phyloP scores from a whole-genome alignment of 495 filamentous ascomycete species.

The Penicillium atrosanguineum region DNA sequence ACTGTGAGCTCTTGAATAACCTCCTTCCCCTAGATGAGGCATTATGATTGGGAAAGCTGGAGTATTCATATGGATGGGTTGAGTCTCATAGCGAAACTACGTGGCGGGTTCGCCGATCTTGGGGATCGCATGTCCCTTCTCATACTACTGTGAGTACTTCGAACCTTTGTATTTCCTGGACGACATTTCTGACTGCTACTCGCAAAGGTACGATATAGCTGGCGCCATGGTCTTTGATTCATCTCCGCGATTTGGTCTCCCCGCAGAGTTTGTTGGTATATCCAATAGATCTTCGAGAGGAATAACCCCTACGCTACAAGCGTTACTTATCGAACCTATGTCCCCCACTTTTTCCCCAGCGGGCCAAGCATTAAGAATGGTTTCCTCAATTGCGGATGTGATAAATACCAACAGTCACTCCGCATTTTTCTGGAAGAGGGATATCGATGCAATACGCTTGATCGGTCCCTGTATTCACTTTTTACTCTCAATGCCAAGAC shows the following conservation, averaged over 20 bases:
- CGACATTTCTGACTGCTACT: background rate
- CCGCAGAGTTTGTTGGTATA: background rate
- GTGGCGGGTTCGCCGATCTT: constrained; percentile 4
- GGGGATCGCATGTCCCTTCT: constrained; percentile 1
- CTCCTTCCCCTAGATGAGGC: too few species aligned
- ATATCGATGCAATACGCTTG: constrained; percentile 4
- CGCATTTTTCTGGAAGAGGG: constrained; percentile 4
- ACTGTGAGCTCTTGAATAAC: too few species aligned
- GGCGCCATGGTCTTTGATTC: constrained; percentile 4
- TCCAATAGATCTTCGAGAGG: background rate
- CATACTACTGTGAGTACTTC: constrained; percentile 4
- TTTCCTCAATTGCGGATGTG: constrained; percentile 6
- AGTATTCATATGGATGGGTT: constrained; percentile 1
- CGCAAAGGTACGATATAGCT: constrained; percentile 3
- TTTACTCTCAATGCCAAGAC: constrained; percentile 5
- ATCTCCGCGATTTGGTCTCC: background rate
- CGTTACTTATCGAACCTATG: constrained; percentile 2
- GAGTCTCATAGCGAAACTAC: constrained; percentile 1
- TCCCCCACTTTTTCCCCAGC: background rate
- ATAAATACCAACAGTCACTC: constrained; percentile 1
- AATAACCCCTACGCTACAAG: background rate
- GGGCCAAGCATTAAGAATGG: background rate
- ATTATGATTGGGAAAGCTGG: background rate
- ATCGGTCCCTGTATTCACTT: constrained; percentile 6
- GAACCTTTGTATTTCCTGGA: background rate